These are phyloP conservation scores for Hericium erinaceus DNA, from an alignment of 768 basidiomycete genomes.

Conservation along the genomic window DNA sequence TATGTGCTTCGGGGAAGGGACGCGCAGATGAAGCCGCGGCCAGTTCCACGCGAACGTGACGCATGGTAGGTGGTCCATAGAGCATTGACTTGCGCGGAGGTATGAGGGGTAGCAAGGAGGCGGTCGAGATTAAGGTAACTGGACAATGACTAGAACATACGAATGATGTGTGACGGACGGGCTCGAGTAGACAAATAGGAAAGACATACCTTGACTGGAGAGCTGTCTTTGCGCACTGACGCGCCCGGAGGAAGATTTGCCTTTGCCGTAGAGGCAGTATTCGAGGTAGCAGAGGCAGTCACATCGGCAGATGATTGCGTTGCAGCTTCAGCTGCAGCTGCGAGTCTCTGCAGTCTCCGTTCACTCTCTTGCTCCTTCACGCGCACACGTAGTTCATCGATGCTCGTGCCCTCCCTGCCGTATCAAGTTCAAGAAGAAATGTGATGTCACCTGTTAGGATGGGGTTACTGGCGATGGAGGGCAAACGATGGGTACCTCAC, in stretches of 20 bases:
- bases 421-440: neutral
- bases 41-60: slow-evolving; percentile 69
- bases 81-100: slow-evolving; percentile 61
- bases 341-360: slow-evolving; percentile 2
- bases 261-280: slow-evolving; percentile 5
- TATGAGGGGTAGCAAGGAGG: slow-evolving; percentile 58
- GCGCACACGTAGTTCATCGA: slow-evolving; percentile 6
- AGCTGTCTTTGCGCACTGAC: slow-evolving; percentile 46
- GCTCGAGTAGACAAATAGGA: neutral
- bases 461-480: slow-evolving; percentile 3
- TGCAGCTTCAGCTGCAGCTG: slow-evolving; percentile 11
- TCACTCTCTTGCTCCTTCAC: slow-evolving; percentile 5
- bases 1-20: slow-evolving; percentile 68
- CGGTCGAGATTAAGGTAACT: slow-evolving; percentile 72
- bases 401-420: slow-evolving; percentile 4
- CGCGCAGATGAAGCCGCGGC: slow-evolving; percentile 81
- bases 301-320: slow-evolving; percentile 2
- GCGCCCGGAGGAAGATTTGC: slow-evolving; percentile 5
- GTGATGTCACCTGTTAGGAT: neutral
- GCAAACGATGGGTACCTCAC: slow-evolving; percentile 34
- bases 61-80: slow-evolving; percentile 90
- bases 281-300: slow-evolving; percentile 2
- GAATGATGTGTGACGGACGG: slow-evolving; percentile 1
- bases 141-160: slow-evolving; percentile 55
- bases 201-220: slow-evolving; percentile 51